These are phyloP conservation scores for Rosa hybrid DNA, from an alignment of 331 rosid species.

Conservation along the genomic window DNA sequence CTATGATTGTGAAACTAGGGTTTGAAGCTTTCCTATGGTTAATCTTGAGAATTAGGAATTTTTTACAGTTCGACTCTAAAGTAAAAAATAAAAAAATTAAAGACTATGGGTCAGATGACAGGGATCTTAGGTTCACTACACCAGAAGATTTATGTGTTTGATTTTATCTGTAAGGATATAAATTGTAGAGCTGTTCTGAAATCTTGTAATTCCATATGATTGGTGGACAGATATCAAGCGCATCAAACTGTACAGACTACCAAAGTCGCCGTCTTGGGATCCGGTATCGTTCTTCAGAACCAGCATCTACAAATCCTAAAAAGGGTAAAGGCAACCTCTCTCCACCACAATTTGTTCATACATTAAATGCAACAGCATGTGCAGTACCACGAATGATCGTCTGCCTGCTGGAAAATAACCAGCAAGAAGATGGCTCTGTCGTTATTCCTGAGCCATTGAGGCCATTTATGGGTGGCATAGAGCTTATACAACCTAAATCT, in stretches of 20 bases:
- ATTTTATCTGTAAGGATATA: background rate
- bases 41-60: no score
- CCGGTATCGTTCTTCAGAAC: slow-evolving; percentile 78
- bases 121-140: background rate
- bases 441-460: slow-evolving; percentile 81
- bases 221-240: slow-evolving; percentile 84
- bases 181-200: no score
- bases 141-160: background rate
- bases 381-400: slow-evolving; percentile 88
- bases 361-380: slow-evolving; percentile 94
- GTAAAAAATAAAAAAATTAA: no score
- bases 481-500: slow-evolving; percentile 53
- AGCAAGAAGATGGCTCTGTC: slow-evolving; percentile 88
- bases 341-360: slow-evolving; percentile 82
- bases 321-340: slow-evolving; percentile 66
- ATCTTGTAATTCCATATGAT: no score
- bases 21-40: no score
- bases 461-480: slow-evolving; percentile 84
- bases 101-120: background rate
- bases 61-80: no score
- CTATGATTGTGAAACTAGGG: no score
- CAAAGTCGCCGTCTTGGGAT: slow-evolving; percentile 92
- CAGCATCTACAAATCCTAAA: slow-evolving; percentile 27
- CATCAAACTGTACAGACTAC: slow-evolving; percentile 91
- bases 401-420: slow-evolving; percentile 89